Conservation (phyloP, 805 yeast species). For the Komagataella kurtzmanii region DNA sequence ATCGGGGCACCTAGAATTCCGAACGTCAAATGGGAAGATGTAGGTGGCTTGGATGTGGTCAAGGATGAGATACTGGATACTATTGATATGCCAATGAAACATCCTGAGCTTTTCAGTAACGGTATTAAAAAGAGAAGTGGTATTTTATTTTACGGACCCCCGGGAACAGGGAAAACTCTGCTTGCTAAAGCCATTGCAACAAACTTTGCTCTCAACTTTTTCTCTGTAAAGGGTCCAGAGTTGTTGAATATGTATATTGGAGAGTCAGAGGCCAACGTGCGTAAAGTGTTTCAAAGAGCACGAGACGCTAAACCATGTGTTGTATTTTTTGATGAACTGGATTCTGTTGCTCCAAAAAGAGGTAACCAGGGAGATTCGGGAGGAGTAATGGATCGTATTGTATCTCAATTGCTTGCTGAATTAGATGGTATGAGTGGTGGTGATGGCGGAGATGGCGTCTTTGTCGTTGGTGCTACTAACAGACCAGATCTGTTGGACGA, state of each 20-base stretch:
- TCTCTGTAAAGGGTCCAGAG: conserved; percentile 92
- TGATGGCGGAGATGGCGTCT: conserved; percentile 73
- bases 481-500: conserved; percentile 93
- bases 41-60: conserved; percentile 86
- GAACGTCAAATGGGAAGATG: conserved; percentile 91
- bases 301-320: conserved; percentile 97
- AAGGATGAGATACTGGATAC: conserved; percentile 92
- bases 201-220: conserved; percentile 84
- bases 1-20: conserved; percentile 97
- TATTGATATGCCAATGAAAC: conserved; percentile 88
- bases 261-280: conserved; percentile 94
- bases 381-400: conserved; percentile 98
- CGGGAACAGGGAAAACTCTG: conserved; percentile 95
- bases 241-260: conserved; percentile 95
- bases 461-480: conserved; percentile 98
- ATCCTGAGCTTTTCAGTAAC: conserved; percentile 76
- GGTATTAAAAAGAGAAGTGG: conserved; percentile 94
- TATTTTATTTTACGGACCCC: conserved; percentile 92
- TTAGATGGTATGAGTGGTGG: conserved; percentile 92
- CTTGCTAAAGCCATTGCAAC: conserved; percentile 97
- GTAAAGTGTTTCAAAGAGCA: conserved; percentile 87
- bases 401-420: conserved; percentile 88
- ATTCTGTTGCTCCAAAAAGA: conserved; percentile 95
- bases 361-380: conserved; percentile 99
- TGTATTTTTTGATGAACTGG: conserved; percentile 92